Conservation (phyloP, 441 rosid genomes). For the Gossypium trilobum region DNA sequence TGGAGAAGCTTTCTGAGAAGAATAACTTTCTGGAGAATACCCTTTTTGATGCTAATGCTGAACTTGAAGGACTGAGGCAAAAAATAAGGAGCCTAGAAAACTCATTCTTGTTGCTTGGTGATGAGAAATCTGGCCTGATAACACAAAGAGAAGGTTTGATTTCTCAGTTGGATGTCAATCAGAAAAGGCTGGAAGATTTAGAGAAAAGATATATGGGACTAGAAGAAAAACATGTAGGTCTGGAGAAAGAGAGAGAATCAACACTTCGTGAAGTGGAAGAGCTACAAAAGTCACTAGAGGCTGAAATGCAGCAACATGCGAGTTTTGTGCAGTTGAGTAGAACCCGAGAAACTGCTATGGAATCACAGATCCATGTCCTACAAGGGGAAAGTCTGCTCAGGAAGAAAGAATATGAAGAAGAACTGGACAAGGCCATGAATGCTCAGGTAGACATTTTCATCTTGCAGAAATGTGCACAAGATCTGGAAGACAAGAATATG, state of each 20-base stretch:
- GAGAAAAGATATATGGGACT: slow-evolving; percentile 41
- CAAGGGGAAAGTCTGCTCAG: slow-evolving; percentile 44
- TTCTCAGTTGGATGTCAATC: slow-evolving; percentile 45
- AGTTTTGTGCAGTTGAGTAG: slow-evolving; percentile 33
- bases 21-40: slow-evolving; percentile 58
- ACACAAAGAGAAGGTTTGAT: slow-evolving; percentile 41
- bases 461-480: slow-evolving; percentile 56
- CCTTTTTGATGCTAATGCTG: slow-evolving; percentile 58
- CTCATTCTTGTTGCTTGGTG: slow-evolving; percentile 44
- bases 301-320: slow-evolving; percentile 46
- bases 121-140: slow-evolving; percentile 48
- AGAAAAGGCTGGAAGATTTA: slow-evolving; percentile 38
- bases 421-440: slow-evolving; percentile 47
- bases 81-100: slow-evolving; percentile 52
- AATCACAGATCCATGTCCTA: slow-evolving; percentile 42
- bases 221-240: slow-evolving; percentile 32
- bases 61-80: slow-evolving; percentile 50
- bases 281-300: slow-evolving; percentile 37
- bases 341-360: slow-evolving; percentile 41
- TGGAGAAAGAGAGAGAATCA: slow-evolving; percentile 56
- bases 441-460: slow-evolving; percentile 57
- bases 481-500: slow-evolving; percentile 50
- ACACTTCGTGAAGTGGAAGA: slow-evolving; percentile 41
- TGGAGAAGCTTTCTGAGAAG: slow-evolving; percentile 55
- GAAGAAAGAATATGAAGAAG: slow-evolving; percentile 55